These are phyloP conservation scores for Syzygium jambos DNA, from an alignment of 345 rosid genomes.

Conservation along the genomic window DNA sequence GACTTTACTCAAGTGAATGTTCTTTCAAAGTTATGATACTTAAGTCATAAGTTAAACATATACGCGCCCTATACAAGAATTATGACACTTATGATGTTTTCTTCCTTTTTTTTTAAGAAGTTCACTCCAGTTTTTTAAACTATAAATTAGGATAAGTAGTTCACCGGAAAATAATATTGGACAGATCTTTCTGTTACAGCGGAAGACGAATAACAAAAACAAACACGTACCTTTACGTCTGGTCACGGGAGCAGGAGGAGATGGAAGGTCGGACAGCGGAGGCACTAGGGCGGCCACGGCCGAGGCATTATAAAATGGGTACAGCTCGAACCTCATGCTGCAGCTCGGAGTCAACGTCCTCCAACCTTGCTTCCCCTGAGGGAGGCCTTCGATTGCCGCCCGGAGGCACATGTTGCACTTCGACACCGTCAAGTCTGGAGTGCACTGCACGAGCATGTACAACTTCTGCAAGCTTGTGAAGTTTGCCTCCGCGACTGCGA, in stretches of 20 bases:
- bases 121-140: not conserved
- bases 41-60: not conserved
- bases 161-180: not conserved
- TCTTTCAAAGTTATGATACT: not conserved
- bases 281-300: not conserved
- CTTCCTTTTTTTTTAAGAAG: not conserved
- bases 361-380: not conserved
- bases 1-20: not conserved
- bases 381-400: not conserved
- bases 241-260: not conserved
- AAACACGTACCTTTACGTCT: not conserved
- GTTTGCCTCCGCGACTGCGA: not conserved
- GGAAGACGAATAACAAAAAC: not conserved
- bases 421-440: slow-evolving; percentile 14
- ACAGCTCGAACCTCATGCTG: not conserved
- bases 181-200: not conserved
- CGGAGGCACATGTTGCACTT: slow-evolving; percentile 33
- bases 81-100: fast-evolving
- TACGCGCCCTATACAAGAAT: not conserved
- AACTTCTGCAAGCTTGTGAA: slow-evolving; percentile 4
- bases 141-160: not conserved
- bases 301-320: not conserved
- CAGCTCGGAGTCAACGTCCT: not conserved
- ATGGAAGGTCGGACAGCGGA: not conserved
- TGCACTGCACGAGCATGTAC: slow-evolving; percentile 9